phyloP scores from a whole-genome alignment of 768 basidiomycete species.

The Leccinum barrowsii region DNA sequence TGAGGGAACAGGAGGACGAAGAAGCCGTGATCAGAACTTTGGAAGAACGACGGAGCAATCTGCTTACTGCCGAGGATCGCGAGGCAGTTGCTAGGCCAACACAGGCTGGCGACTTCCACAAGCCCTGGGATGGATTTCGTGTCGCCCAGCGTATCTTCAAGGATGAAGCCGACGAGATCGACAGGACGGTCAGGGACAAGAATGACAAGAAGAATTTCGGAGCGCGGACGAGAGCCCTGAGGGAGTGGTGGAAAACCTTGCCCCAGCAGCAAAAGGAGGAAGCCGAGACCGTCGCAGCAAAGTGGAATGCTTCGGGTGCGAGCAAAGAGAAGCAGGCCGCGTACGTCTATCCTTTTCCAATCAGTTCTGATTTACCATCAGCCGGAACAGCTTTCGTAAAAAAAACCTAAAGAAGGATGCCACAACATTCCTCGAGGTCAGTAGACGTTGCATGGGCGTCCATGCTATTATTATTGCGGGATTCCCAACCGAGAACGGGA shows the following conservation, averaged over 20 bases:
- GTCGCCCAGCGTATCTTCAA: background rate
- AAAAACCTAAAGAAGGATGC: background rate
- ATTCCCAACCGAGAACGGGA: background rate
- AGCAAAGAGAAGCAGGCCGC: background rate
- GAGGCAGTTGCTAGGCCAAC: background rate
- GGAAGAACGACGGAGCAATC: too few relatives aligned
- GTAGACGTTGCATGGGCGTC: background rate
- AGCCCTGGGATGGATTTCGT: background rate
- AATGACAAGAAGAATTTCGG: background rate
- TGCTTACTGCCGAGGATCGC: background rate
- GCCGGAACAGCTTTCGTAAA: background rate
- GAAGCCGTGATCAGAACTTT: too few relatives aligned
- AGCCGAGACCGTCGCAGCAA: background rate
- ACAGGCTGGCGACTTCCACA: background rate
- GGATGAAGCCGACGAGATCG: background rate
- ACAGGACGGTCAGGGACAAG: background rate
- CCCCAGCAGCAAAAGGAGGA: background rate
- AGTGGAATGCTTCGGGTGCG: background rate
- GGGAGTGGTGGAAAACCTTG: background rate
- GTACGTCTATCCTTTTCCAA: background rate
- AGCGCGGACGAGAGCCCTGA: background rate
- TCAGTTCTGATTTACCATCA: too few relatives aligned
- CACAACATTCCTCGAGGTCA: background rate
- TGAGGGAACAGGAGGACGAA: background rate
- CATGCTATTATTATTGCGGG: background rate